Evolutionary conservation across 371 early-diverging fungal genomes (phyloP).

Genomic region (Syncephalastrum sp.): DNA sequence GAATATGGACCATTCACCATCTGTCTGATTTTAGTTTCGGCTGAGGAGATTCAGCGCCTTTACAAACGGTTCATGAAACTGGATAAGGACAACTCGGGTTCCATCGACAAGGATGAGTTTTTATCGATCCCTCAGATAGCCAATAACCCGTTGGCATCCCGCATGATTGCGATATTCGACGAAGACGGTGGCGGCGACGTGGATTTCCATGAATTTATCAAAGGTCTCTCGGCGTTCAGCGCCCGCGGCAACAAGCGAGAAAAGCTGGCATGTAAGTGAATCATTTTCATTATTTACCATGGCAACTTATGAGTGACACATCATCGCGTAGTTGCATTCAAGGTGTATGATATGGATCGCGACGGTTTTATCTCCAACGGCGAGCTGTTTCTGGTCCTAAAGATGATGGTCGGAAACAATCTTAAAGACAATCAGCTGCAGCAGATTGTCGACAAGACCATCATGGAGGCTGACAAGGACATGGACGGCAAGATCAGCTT

Average conservation of each 20-base stretch:
- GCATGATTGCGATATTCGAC: conserved; percentile 95
- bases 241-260: conserved; percentile 90
- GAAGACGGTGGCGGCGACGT: conserved; percentile 97
- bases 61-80: conserved; percentile 96
- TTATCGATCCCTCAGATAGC: conserved; percentile 93
- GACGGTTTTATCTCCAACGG: conserved; percentile 98
- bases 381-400: conserved; percentile 93
- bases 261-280: conserved; percentile 79
- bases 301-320: too few relatives aligned
- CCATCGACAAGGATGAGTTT: conserved; percentile 96
- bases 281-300: conserved; percentile 2
- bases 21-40: conserved; percentile 59
- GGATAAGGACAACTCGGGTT: conserved; percentile 93
- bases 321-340: conserved; percentile 82
- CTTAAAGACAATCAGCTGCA: conserved; percentile 94
- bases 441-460: conserved; percentile 99
- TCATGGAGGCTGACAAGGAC: conserved; percentile 96
- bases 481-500: conserved; percentile 93
- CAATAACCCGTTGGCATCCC: conserved; percentile 92
- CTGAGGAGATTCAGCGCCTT: conserved; percentile 94
- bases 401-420: conserved; percentile 98
- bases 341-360: conserved; percentile 98
- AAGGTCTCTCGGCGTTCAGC: conserved; percentile 89
- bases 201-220: conserved; percentile 97
- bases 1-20: too few relatives aligned